phyloP scores from a whole-genome alignment of 106 monocot genomes.

The Amphibolis antarctica region DNA sequence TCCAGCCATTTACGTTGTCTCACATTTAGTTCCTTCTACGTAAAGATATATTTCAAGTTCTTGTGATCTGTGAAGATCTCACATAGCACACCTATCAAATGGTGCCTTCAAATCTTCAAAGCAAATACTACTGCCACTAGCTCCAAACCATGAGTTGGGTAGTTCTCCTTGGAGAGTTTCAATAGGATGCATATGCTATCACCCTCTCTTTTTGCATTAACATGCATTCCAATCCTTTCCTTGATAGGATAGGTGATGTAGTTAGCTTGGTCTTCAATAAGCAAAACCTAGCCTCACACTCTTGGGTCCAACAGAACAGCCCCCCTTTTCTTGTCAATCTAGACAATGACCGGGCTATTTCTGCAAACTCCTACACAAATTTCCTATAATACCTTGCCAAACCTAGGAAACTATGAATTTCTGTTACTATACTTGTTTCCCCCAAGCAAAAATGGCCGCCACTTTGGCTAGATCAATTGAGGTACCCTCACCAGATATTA shows the following conservation, averaged over 20 bases:
- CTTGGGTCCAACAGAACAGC: neutral
- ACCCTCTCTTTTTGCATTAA: neutral
- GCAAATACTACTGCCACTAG: too few relatives aligned
- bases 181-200: neutral
- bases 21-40: too few relatives aligned
- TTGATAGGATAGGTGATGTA: neutral
- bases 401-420: neutral
- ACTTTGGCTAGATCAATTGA: neutral
- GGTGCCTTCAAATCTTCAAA: too few relatives aligned
- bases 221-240: neutral
- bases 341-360: neutral
- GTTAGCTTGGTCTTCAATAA: neutral
- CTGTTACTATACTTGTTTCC: neutral
- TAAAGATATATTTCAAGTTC: too few relatives aligned
- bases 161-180: neutral
- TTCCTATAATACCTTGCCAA: neutral
- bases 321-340: neutral
- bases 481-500: neutral
- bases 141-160: neutral
- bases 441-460: neutral
- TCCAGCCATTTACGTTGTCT: too few relatives aligned
- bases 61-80: too few relatives aligned
- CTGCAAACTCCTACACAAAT: neutral
- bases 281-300: neutral
- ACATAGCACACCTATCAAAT: too few relatives aligned